Evolutionary conservation across 176 grass and related monocot genomes (phyloP), one percentile per base, ranked within the genome.

Genomic region (Carex myosuroides): DNA sequence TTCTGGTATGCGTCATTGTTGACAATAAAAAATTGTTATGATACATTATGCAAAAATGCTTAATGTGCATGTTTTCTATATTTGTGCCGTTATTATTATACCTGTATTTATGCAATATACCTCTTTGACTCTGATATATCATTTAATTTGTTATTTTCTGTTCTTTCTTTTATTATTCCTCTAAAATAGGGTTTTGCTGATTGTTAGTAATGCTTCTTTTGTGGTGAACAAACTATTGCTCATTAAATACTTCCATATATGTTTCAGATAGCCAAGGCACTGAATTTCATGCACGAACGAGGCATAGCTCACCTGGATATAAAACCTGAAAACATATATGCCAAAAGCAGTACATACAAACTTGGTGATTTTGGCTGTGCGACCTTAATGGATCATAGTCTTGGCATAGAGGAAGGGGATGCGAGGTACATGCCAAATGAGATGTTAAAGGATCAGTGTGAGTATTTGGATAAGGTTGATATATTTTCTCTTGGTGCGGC

Each of bases 311-410:
- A 99, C 84, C 85, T 95, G 75, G 96, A 99, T 56, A 91, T 99
- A 83, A 99, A 99, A 83, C 96, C 93, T 70, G 96, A 99, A 72
- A 99, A 99, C 84, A 95, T 99, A 84, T 99, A 95, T 81, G 64
- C 84, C 29, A 90, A 85, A 89, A 84, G 88, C 83, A 85, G 88
- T 70, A 55, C 87, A 70, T 95, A 95, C 86, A 99, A 98, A 88
- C 93, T 98, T 13, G 96, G 96, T 58, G 95, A 98, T 70, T 95
- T 98, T 67, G 92, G 92, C 30, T 95, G 95, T 90, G 95, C 92
- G 37, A 95, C 91, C 63, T 91, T 95, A 61, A 80, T 58, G 80
- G 84, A 98, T 86, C 80, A 80, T 16, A 93, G 89, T 89, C 85
- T 98, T 11, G 60, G 79, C 53, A 85, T 98, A 67, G 92, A 98